A percentile compares a stretch with the other conserved stretches of the same genome.
Conservation (phyloP, 2,329 filamentous ascomycete species). For the Paecilomyces sp. region DNA sequence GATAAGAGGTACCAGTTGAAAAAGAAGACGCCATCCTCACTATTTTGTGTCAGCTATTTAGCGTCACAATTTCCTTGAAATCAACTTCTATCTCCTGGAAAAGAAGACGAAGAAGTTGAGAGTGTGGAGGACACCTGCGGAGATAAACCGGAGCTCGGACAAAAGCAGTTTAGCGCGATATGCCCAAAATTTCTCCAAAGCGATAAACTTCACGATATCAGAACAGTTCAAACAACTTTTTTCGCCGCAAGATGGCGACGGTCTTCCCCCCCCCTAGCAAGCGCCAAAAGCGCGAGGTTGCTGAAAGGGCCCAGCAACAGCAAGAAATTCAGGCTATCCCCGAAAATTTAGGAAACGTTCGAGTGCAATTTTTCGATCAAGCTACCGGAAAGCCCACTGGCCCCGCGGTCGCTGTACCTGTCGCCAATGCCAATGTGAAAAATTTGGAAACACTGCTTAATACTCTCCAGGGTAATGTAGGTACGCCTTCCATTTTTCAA, state of each 20-base stretch:
- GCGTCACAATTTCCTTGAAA: neutral
- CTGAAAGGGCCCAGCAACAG: slow-evolving; percentile 65
- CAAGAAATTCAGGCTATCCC: slow-evolving; percentile 64
- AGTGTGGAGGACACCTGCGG: neutral
- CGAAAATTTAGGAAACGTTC: slow-evolving; percentile 66
- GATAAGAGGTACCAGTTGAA: slow-evolving; percentile 1
- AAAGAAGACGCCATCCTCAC: slow-evolving; percentile 1
- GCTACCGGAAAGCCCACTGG: slow-evolving; percentile 61
- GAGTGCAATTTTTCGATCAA: slow-evolving; percentile 83
- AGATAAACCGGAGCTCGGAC: slow-evolving; percentile 5
- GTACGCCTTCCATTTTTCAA: slow-evolving; percentile 16
- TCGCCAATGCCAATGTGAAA: slow-evolving; percentile 79
- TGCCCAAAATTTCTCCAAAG: slow-evolving; percentile 5
- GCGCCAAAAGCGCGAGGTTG: slow-evolving; percentile 68
- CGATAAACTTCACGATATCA: neutral
- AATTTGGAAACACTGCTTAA: slow-evolving; percentile 85
- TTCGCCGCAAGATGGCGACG: slow-evolving; percentile 59
- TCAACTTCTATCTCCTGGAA: neutral
- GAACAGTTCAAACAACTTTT: neutral
- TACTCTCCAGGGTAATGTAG: slow-evolving; percentile 68
- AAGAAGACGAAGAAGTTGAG: neutral
- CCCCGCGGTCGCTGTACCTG: slow-evolving; percentile 65
- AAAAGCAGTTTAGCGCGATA: slow-evolving; percentile 2
- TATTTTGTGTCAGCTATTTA: neutral
- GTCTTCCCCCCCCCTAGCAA: slow-evolving; percentile 79